A percentile compares a stretch with the other conserved stretches of the same genome.
These are phyloP conservation scores for Apiotrichum gamsii DNA, from an alignment of 1,284 basidiomycete genomes.

Conservation along the genomic window DNA sequence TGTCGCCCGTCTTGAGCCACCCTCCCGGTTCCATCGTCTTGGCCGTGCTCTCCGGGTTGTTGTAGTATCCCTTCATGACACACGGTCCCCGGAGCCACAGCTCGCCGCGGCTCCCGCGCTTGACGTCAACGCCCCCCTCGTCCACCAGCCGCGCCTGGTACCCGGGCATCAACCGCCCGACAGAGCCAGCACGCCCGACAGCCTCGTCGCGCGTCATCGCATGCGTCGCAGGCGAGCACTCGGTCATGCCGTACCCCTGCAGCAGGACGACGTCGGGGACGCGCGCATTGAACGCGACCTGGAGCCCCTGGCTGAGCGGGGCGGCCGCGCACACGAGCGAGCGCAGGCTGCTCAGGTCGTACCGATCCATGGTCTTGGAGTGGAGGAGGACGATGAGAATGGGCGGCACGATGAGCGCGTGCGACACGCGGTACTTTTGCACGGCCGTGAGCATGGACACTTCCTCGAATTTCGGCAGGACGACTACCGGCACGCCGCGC, in stretches of 20 bases:
- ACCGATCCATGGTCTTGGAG: conserved; percentile 57
- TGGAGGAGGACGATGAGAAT: conserved; percentile 57
- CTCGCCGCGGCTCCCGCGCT: conserved; percentile 57
- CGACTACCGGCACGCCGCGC: conserved; percentile 57
- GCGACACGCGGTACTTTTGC: conserved; percentile 61
- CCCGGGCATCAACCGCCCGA: conserved; percentile 69
- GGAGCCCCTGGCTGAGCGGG: conserved; percentile 56
- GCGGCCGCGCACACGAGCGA: conserved; percentile 73
- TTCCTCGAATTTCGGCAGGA: conserved; percentile 60
- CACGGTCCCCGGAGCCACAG: conserved; percentile 70
- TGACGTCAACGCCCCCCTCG: conserved; percentile 44
- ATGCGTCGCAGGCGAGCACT: conserved; percentile 30
- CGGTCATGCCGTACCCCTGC: conserved; percentile 49
- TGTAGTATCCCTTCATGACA: conserved; percentile 67
- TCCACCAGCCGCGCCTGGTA: conserved; percentile 67
- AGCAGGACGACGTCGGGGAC: conserved; percentile 25
- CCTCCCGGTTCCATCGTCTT: conserved; percentile 53
- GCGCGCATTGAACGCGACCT: conserved; percentile 22
- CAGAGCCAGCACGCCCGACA: conserved; percentile 52
- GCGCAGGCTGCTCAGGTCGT: conserved; percentile 61
- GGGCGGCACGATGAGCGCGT: conserved; percentile 70
- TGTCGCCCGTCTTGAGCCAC: conserved; percentile 82
- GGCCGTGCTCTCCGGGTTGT: conserved; percentile 60
- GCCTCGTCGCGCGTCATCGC: conserved; percentile 50
- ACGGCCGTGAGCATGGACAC: conserved; percentile 59